Conservation (phyloP, 805 yeast genomes). For the Naumovozyma dairenensis region DNA sequence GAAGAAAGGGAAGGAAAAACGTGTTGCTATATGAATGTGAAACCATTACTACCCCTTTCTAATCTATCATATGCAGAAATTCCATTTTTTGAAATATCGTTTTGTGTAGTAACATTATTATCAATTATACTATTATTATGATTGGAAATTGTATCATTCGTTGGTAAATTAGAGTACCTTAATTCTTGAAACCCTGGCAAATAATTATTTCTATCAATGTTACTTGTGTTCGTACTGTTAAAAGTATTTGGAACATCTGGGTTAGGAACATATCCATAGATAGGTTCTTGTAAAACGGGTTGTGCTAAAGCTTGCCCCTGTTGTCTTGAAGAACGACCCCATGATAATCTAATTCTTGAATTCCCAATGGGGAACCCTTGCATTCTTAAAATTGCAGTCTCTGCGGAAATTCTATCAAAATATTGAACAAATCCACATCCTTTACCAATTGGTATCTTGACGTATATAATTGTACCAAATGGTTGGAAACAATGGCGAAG, state of each 20-base stretch:
- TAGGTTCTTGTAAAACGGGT: constrained; percentile 11
- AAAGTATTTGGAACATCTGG: background rate
- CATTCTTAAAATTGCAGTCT: constrained; percentile 75
- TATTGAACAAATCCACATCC: constrained; percentile 87
- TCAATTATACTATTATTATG: too few species aligned
- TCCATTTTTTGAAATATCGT: too few species aligned
- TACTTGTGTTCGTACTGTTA: too few species aligned
- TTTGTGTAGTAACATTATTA: too few species aligned
- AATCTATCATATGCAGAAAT: constrained; percentile 13
- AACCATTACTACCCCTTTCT: constrained; percentile 22
- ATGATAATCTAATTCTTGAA: constrained; percentile 69
- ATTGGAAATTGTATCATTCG: too few species aligned
- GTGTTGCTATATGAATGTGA: constrained; percentile 14
- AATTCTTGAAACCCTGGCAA: background rate
- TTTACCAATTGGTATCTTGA: constrained; percentile 61
- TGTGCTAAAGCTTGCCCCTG: constrained; percentile 10
- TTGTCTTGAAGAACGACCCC: constrained; percentile 59
- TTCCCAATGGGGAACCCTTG: constrained; percentile 86
- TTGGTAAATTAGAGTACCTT: too few species aligned
- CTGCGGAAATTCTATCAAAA: constrained; percentile 70
- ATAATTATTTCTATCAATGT: background rate
- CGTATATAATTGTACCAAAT: constrained; percentile 69
- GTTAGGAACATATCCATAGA: constrained; percentile 6
- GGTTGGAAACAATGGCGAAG: constrained; percentile 48
- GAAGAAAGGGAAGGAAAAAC: too few species aligned